Percentiles rank a stretch among this genome's conserved stretches.
Conservation (phyloP, 768 basidiomycete species). For the Leucosporidium yakuticum region DNA sequence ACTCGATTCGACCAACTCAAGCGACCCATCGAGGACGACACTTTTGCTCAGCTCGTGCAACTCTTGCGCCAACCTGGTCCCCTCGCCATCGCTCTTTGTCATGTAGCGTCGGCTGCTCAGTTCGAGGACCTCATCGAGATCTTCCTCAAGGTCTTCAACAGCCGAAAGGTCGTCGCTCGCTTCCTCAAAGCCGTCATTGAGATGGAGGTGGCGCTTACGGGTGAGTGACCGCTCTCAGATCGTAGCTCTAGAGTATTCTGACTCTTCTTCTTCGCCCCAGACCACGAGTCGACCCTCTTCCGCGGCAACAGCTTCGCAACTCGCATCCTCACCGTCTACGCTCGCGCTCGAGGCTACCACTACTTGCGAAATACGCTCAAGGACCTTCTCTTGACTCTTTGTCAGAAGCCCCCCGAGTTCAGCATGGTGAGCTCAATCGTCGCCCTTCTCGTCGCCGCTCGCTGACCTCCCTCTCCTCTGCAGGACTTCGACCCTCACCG, state of each 20-base stretch:
- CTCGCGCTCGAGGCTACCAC: slow-evolving; percentile 81
- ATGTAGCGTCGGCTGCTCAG: slow-evolving; percentile 70
- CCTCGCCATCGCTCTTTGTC: slow-evolving; percentile 77
- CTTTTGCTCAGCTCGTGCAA: slow-evolving; percentile 3
- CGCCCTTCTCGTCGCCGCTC: slow-evolving; percentile 7
- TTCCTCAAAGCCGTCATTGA: slow-evolving; percentile 80
- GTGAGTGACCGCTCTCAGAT: slow-evolving; percentile 46
- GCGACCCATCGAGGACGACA: slow-evolving; percentile 38
- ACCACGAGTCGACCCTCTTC: slow-evolving; percentile 73
- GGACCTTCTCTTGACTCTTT: slow-evolving; percentile 70
- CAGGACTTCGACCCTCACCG: slow-evolving; percentile 21
- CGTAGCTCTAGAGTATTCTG: background rate
- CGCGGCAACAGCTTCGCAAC: slow-evolving; percentile 80
- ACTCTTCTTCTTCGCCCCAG: slow-evolving; percentile 46
- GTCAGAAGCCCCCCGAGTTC: slow-evolving; percentile 62
- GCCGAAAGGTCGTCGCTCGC: slow-evolving; percentile 61
- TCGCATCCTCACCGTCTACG: slow-evolving; percentile 78
- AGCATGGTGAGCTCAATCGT: slow-evolving; percentile 71
- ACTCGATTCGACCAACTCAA: slow-evolving; percentile 51
- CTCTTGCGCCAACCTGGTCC: slow-evolving; percentile 43
- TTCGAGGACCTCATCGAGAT: slow-evolving; percentile 74
- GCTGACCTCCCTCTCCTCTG: slow-evolving; percentile 40
- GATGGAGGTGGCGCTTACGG: slow-evolving; percentile 69
- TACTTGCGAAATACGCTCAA: slow-evolving; percentile 69
- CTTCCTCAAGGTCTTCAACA: slow-evolving; percentile 78